A percentile compares a stretch with the other conserved stretches of the same genome.
These are phyloP conservation scores for Chamaecrista fasciculata DNA, from an alignment of 306 rosid genomes.

Conservation along the genomic window DNA sequence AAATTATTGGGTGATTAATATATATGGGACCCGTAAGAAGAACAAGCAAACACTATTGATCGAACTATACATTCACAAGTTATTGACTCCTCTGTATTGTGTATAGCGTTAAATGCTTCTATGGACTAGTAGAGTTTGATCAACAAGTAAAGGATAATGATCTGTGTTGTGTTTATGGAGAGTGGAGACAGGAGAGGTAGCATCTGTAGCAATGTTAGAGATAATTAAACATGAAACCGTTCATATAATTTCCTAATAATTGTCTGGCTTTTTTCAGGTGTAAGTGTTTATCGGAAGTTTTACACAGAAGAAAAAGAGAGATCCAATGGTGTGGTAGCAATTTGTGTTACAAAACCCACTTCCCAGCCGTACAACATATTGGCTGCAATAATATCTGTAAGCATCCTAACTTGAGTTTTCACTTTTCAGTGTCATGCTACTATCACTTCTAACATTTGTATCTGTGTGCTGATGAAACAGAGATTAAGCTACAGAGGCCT, in stretches of 20 bases:
- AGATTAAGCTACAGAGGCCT: slow-evolving; percentile 41
- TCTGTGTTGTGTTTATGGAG: not conserved
- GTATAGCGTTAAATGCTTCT: not conserved
- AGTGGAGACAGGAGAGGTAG: not conserved
- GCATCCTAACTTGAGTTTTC: not conserved
- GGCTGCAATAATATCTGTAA: slow-evolving; percentile 9
- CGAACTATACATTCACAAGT: not conserved
- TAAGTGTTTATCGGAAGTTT: slow-evolving; percentile 38
- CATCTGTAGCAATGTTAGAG: not conserved
- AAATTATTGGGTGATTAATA: not conserved
- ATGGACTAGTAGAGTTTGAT: not conserved
- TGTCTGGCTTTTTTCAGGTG: slow-evolving; percentile 37
- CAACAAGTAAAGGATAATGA: not conserved
- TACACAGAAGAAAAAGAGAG: slow-evolving; percentile 46
- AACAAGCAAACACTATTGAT: not conserved
- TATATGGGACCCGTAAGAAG: not conserved
- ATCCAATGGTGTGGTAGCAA: slow-evolving; percentile 46
- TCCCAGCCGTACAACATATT: slow-evolving; percentile 38
- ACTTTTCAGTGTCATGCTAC: not conserved
- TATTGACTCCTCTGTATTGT: not conserved
- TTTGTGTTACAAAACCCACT: slow-evolving; percentile 37
- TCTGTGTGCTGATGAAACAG: slow-evolving; percentile 3
- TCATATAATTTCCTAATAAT: not conserved
- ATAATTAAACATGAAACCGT: not conserved
- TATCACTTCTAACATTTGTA: not conserved